A percentile compares a stretch with the other conserved stretches of the same genome.
These are phyloP conservation scores for Vigna unguiculata DNA, from an alignment of 306 rosid genomes.

Conservation along the genomic window DNA sequence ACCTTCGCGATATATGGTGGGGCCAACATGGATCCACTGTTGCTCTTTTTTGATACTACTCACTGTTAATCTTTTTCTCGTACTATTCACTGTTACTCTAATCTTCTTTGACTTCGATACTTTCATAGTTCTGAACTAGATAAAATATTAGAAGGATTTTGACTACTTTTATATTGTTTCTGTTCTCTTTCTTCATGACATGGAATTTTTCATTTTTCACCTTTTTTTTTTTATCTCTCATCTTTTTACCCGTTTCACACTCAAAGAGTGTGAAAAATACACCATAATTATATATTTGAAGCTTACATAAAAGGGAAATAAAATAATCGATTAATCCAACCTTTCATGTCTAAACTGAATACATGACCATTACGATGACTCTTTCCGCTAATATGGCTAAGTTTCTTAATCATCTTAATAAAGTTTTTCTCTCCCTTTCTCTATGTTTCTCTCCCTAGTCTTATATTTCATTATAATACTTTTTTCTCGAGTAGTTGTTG, in stretches of 20 bases:
- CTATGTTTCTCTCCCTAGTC: background rate
- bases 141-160: slow-evolving; percentile 10
- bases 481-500: background rate
- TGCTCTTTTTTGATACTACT: slow-evolving; percentile 2
- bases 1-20: slow-evolving; percentile 49
- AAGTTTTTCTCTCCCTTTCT: background rate
- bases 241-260: background rate
- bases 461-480: background rate
- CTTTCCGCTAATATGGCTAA: background rate
- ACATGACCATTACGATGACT: background rate
- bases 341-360: background rate
- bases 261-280: background rate
- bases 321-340: background rate
- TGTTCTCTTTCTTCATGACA: background rate
- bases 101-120: background rate
- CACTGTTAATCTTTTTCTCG: background rate
- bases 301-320: background rate
- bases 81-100: slow-evolving; percentile 1
- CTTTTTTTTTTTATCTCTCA: background rate
- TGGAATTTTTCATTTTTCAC: background rate
- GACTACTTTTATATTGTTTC: background rate
- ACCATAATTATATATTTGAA: background rate
- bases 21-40: slow-evolving; percentile 47
- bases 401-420: background rate
- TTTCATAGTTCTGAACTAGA: slow-evolving; percentile 11